Base-by-base conservation (phyloP, 176 grass and related monocot genomes). In the Poa annua region DNA sequence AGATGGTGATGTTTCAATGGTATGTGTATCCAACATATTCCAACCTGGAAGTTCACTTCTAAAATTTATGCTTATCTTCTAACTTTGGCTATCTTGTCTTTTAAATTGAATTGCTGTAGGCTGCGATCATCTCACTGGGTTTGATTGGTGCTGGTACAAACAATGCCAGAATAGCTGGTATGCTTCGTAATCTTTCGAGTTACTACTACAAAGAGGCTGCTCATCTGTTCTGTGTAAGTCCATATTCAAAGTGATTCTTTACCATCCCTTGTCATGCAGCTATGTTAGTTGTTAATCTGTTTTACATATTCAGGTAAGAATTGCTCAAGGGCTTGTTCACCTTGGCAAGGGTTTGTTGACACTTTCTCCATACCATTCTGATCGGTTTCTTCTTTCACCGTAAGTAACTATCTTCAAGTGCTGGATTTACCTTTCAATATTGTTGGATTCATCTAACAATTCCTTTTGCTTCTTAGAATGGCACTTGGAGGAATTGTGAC, bases 201-300 rank as follows among this genome's bases (percentile, higher is more conserved):
- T 99, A 99, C 86, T 99, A 99, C 78, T 99, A 96, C 88, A 99
- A 96, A 90, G 96, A 99, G 90, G 96, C 96, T 34, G 91, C 91
- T 20, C 93, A 99, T 82, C 87, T 99, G n/a, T 99, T 99, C 61
- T 99, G 96, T 90, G 93, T 96, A 96, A 92, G 89, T 75, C 80
- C 71, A 62, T 29, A 70, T 52, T 41, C 6, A 63, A 52, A 63
- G 48, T 75, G 50, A 50, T 75, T 6, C 14, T 75, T 75, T 68
- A 59, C 14, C 60, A 55, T 47, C 4, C 11, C 50, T 64, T 33
- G 25, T 16, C 61, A 64, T 64, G 61, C 61, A 64, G 25, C 61
- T 64, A 63, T 63, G 29, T 33, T 33, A 16, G 61, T 32, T 29
- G 33, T 33, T 86, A 13, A 76, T 73, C 42, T 44, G 69, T 91